A percentile compares a stretch with the other conserved stretches of the same genome.
Evolutionary conservation across 192 early-diverging fungal genomes (phyloP).

Genomic region (Hyaloraphidium curvatum): DNA sequence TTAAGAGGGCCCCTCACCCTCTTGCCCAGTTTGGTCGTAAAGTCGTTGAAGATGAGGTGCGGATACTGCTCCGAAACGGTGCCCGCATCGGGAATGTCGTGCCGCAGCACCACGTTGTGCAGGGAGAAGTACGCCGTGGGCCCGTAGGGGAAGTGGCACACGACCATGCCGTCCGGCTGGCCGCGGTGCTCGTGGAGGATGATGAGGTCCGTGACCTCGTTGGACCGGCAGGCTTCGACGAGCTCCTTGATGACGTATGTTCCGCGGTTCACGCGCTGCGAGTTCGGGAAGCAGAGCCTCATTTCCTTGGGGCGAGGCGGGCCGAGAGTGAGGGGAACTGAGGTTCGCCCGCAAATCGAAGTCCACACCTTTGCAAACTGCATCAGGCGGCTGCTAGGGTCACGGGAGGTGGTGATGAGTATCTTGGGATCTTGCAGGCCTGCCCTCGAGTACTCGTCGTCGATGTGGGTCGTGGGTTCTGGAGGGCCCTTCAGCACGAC

Average conservation of each 20-base stretch:
- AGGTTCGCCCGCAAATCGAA: background rate
- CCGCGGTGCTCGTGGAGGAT: slow-evolving; percentile 90
- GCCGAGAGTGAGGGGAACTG: background rate
- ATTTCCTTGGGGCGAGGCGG: slow-evolving; percentile 38
- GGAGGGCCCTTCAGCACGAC: background rate
- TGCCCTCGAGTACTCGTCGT: slow-evolving; percentile 92
- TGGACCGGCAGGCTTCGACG: slow-evolving; percentile 81
- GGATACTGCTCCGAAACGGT: slow-evolving; percentile 95
- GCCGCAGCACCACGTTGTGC: slow-evolving; percentile 91
- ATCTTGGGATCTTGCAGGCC: slow-evolving; percentile 90
- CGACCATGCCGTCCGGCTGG: slow-evolving; percentile 85
- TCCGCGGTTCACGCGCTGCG: slow-evolving; percentile 94
- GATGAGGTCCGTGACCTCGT: slow-evolving; percentile 88
- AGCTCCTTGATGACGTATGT: slow-evolving; percentile 89
- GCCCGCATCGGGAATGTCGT: slow-evolving; percentile 91
- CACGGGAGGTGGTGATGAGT: slow-evolving; percentile 87
- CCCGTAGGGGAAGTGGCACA: slow-evolving; percentile 93
- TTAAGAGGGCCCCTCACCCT: slow-evolving; percentile 24
- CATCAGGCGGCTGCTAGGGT: slow-evolving; percentile 75
- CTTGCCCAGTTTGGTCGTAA: slow-evolving; percentile 66
- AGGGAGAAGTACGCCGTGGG: slow-evolving; percentile 95
- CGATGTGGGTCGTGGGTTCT: slow-evolving; percentile 61
- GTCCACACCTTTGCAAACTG: slow-evolving; percentile 70
- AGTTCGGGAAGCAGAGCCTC: slow-evolving; percentile 83
- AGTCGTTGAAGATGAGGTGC: slow-evolving; percentile 91